Conservation (phyloP, 2,329 filamentous ascomycete species). For the Fusarium sp. region DNA sequence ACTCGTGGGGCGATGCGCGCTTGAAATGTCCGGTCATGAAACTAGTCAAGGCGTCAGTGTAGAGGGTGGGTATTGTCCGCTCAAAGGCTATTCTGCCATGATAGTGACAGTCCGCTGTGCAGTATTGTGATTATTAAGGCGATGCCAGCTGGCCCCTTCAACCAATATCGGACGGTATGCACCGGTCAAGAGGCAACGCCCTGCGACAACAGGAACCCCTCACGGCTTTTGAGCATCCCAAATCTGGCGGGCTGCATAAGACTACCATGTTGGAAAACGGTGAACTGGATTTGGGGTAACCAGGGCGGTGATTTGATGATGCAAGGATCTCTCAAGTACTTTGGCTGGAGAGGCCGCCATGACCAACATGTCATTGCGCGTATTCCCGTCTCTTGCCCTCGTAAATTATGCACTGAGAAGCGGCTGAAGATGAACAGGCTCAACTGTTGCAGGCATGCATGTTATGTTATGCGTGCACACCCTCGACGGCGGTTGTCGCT, state of each 20-base stretch:
- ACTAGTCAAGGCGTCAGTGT: background rate
- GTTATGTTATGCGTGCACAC: slow-evolving; percentile 37
- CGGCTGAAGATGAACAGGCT: slow-evolving; percentile 10
- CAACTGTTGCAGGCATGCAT: slow-evolving; percentile 5
- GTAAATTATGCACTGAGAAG: slow-evolving; percentile 1
- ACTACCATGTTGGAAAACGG: slow-evolving; percentile 36
- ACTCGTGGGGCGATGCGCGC: slow-evolving; percentile 7
- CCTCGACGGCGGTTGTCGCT: slow-evolving; percentile 22
- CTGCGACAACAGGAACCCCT: slow-evolving; percentile 10
- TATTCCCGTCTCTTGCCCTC: background rate
- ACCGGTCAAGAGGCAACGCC: slow-evolving; percentile 6
- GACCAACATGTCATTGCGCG: slow-evolving; percentile 3
- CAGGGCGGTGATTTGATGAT: slow-evolving; percentile 27
- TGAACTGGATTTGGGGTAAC: slow-evolving; percentile 36
- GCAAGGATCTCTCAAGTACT: slow-evolving; percentile 27
- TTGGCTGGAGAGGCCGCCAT: slow-evolving; percentile 24
- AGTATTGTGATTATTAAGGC: background rate
- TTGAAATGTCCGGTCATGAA: background rate
- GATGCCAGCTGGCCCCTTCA: background rate
- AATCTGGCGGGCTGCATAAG: slow-evolving; percentile 43
- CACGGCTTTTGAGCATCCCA: slow-evolving; percentile 28
- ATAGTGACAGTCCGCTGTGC: background rate
- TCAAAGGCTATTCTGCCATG: background rate
- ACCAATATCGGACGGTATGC: background rate
- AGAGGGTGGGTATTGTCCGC: background rate